phyloP scores from a whole-genome alignment of 768 basidiomycete species.

The Rhizopogon vesiculosus region DNA sequence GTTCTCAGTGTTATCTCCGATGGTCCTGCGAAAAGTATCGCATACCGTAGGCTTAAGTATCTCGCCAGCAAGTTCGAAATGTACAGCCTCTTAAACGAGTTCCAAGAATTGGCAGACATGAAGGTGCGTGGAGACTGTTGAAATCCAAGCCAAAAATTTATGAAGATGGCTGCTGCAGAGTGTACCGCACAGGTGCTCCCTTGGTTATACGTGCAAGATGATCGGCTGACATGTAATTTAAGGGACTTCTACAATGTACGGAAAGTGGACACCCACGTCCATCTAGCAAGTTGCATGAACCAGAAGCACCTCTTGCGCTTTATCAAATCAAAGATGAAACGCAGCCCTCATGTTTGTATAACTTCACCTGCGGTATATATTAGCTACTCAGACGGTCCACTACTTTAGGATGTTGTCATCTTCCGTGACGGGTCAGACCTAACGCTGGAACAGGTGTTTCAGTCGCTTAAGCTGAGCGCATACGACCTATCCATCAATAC shows the following conservation, averaged over 20 bases:
- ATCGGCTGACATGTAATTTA: constrained; percentile 7
- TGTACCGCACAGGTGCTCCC: constrained; percentile 26
- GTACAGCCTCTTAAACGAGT: constrained; percentile 89
- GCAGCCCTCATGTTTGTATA: constrained; percentile 61
- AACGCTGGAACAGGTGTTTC: constrained; percentile 91
- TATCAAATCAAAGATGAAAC: constrained; percentile 98
- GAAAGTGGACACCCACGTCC: constrained; percentile 98
- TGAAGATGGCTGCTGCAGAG: constrained; percentile 11
- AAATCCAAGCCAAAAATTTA: background rate
- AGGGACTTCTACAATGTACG: constrained; percentile 98
- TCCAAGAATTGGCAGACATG: constrained; percentile 93
- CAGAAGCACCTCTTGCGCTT: constrained; percentile 98
- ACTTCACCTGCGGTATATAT: background rate
- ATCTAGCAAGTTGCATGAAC: constrained; percentile 99
- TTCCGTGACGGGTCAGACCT: constrained; percentile 89
- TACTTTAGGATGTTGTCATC: constrained; percentile 83
- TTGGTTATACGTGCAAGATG: background rate
- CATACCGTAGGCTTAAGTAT: constrained; percentile 87
- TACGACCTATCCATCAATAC: constrained; percentile 99
- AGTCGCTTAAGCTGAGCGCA: constrained; percentile 89
- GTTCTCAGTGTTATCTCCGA: constrained; percentile 88
- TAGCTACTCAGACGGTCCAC: background rate
- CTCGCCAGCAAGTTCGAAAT: constrained; percentile 91
- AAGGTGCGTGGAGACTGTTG: constrained; percentile 54
- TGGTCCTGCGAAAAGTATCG: constrained; percentile 95